Conservation (phyloP, 202 grass and related monocot genomes). For the Panicum virgatum region DNA sequence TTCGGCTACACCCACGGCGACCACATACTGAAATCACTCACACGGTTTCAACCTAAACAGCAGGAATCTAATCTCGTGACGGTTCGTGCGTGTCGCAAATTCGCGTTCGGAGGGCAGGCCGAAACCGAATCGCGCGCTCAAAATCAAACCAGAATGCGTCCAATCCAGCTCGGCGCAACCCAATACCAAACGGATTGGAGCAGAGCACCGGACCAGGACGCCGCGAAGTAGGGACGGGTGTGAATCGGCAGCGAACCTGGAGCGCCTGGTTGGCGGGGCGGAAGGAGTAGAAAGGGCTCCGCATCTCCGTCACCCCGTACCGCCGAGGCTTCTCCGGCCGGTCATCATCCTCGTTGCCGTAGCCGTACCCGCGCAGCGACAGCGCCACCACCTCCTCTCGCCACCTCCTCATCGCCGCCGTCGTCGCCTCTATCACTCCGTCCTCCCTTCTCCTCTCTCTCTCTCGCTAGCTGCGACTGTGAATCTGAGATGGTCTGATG, state of each 20-base stretch:
- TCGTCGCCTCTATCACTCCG: too few species aligned
- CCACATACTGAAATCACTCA: not conserved
- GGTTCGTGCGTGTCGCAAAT: not conserved
- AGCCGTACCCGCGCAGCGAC: slow-evolving; percentile 50
- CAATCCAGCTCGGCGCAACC: not conserved
- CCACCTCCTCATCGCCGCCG: slow-evolving; percentile 30
- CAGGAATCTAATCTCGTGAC: not conserved
- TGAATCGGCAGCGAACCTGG: slow-evolving; percentile 42
- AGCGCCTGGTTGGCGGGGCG: slow-evolving; percentile 57
- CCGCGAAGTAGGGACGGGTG: not conserved
- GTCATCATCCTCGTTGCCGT: slow-evolving; percentile 63
- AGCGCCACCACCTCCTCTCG: slow-evolving; percentile 36
- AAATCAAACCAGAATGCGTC: not conserved
- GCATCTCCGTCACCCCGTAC: slow-evolving; percentile 94
- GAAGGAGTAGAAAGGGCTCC: slow-evolving; percentile 71
- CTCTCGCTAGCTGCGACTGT: not conserved
- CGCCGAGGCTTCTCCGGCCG: slow-evolving; percentile 88
- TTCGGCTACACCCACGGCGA: not conserved
- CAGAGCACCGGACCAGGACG: not conserved
- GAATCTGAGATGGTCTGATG: too few species aligned
- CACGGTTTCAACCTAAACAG: not conserved
- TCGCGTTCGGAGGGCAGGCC: not conserved
- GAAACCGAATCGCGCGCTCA: not conserved
- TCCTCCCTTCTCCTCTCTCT: not conserved
- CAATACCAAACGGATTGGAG: not conserved